Conservation (phyloP, 139 green algal species). For the Marvania coccoides region DNA sequence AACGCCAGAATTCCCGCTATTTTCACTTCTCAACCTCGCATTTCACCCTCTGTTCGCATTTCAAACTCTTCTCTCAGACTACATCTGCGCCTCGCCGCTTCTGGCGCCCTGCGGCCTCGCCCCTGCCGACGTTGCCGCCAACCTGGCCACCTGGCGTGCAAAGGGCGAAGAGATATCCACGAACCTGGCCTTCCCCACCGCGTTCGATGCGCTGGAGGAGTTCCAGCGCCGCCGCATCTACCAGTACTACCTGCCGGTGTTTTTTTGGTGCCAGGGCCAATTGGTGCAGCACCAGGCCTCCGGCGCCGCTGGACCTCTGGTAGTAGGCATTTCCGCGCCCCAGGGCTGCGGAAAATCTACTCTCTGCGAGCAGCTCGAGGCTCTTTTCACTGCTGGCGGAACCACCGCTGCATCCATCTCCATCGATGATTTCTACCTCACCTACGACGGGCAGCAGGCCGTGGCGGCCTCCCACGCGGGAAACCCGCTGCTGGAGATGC, state of each 20-base stretch:
- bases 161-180: conserved; percentile 28
- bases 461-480: conserved; percentile 42
- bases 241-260: conserved; percentile 92
- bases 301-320: conserved; percentile 27
- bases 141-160: conserved; percentile 33
- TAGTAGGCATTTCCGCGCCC: conserved; percentile 84
- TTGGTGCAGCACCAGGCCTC: conserved; percentile 44
- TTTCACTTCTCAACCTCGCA: not conserved
- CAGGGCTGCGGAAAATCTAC: conserved; percentile 97
- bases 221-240: conserved; percentile 50
- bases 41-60: not conserved
- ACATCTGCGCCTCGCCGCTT: conserved; percentile 56
- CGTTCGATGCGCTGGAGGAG: conserved; percentile 10
- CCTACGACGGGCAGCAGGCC: conserved; percentile 34
- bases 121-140: conserved; percentile 17
- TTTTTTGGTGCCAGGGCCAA: conserved; percentile 71
- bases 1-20: too few species aligned
- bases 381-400: conserved; percentile 48
- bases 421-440: conserved; percentile 98
- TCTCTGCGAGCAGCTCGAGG: conserved; percentile 80
- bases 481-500: conserved; percentile 80
- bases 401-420: conserved; percentile 67
- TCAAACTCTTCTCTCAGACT: conserved; percentile 31
- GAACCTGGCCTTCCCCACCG: conserved; percentile 33
- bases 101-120: conserved; percentile 36